phyloP scores from a whole-genome alignment of 192 early-diverging fungal genomes.

The Coemansia sp. region DNA sequence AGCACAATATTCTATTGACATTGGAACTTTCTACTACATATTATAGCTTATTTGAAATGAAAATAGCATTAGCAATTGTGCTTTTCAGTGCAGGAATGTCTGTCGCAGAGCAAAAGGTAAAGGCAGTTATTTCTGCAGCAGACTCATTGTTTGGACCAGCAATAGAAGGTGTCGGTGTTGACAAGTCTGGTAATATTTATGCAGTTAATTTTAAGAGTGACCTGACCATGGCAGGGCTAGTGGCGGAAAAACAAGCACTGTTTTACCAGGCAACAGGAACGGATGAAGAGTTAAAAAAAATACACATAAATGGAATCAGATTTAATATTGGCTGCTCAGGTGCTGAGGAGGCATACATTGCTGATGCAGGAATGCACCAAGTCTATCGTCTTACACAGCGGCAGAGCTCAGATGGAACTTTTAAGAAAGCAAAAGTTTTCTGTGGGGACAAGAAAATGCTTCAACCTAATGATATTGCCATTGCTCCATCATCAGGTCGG shows the following conservation, averaged over 20 bases:
- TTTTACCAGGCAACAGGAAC: slow-evolving; percentile 24
- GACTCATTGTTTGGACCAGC: slow-evolving; percentile 44
- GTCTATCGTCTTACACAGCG: slow-evolving; percentile 33
- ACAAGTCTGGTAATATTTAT: slow-evolving; percentile 53
- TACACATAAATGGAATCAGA: slow-evolving; percentile 57
- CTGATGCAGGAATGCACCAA: slow-evolving; percentile 40
- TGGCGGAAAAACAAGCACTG: slow-evolving; percentile 15
- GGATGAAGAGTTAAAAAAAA: neutral
- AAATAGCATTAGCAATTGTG: neutral
- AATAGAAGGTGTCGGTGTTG: slow-evolving; percentile 60
- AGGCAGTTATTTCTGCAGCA: neutral
- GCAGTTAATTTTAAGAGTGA: slow-evolving; percentile 44
- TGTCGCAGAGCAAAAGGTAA: neutral
- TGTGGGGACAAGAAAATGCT: slow-evolving; percentile 36
- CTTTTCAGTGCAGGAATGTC: neutral
- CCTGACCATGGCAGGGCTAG: slow-evolving; percentile 15
- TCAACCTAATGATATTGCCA: slow-evolving; percentile 58
- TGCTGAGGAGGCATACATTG: slow-evolving; percentile 41
- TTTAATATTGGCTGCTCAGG: slow-evolving; percentile 29
- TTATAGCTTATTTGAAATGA: neutral
- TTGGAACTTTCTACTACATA: neutral
- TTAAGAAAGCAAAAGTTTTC: slow-evolving; percentile 20
- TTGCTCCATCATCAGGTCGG: slow-evolving; percentile 35
- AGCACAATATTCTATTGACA: neutral
- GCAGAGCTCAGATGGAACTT: slow-evolving; percentile 4